phyloP scores from a whole-genome alignment of 2,329 filamentous ascomycete genomes.

The Fusarium nurragi region DNA sequence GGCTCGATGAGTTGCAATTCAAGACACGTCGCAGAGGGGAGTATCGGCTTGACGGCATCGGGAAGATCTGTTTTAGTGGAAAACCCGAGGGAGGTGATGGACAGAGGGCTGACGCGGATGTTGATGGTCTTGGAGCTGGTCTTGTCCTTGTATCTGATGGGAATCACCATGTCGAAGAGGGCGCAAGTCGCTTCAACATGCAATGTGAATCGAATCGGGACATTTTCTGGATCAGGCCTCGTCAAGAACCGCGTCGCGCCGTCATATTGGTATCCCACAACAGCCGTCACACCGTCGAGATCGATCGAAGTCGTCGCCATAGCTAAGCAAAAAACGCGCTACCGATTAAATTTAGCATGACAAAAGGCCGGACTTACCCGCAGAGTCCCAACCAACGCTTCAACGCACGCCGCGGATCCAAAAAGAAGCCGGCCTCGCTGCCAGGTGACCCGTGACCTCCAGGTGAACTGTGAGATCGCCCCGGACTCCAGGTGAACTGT shows the following conservation, averaged over 20 bases:
- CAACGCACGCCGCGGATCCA: not conserved
- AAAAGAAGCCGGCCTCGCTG: not conserved
- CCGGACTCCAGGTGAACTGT: conserved; percentile 1
- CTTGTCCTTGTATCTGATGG: not conserved
- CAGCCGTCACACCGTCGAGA: not conserved
- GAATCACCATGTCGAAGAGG: not conserved
- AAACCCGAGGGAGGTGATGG: not conserved
- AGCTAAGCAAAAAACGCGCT: not conserved
- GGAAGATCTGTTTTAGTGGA: not conserved
- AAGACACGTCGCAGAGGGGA: not conserved
- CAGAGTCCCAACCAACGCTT: not conserved
- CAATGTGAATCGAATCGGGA: not conserved
- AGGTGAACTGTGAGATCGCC: conserved; percentile 1
- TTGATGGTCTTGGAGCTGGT: not conserved
- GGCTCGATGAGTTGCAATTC: not conserved
- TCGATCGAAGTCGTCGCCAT: not conserved
- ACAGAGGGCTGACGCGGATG: not conserved
- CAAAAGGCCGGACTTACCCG: not conserved
- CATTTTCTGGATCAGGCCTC: not conserved
- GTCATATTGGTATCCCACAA: not conserved
- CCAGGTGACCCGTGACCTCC: conserved; percentile 1
- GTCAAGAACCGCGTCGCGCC: not conserved
- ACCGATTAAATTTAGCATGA: not conserved
- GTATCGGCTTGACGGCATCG: not conserved
- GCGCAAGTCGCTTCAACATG: not conserved